Evolutionary conservation across 305 asterid species (phyloP).

Genomic region (Fraxinus xanthoxyloides): DNA sequence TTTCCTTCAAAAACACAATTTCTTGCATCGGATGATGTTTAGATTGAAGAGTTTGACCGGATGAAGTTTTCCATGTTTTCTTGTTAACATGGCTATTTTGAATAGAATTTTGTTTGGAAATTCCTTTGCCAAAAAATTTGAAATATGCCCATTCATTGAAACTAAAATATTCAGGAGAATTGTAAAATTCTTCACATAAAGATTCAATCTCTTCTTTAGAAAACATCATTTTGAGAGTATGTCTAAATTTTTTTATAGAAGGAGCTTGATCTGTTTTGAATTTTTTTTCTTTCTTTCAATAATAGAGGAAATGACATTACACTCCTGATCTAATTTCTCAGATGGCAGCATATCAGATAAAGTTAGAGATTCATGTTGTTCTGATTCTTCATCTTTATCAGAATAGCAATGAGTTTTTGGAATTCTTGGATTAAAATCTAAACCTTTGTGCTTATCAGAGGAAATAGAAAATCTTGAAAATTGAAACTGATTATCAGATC

Average conservation of each 20-base stretch:
- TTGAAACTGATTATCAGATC: background rate
- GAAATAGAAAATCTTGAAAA: background rate
- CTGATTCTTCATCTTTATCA: background rate
- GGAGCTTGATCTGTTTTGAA: background rate
- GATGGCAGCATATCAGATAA: background rate
- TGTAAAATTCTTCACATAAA: background rate
- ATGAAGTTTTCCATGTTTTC: background rate
- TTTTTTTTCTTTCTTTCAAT: background rate
- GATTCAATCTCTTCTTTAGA: background rate
- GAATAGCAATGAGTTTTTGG: background rate
- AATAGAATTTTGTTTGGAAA: background rate
- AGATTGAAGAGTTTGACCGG: background rate
- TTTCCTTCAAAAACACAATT: no score
- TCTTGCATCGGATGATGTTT: background rate
- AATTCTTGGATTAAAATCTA: background rate
- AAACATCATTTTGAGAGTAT: background rate
- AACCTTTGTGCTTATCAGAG: background rate
- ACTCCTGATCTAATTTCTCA: background rate
- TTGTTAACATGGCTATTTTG: background rate
- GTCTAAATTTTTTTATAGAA: background rate
- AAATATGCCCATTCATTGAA: background rate
- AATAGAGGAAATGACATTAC: background rate
- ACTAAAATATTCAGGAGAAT: background rate
- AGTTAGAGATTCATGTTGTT: background rate
- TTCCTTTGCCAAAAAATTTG: background rate